Evolutionary conservation across 75 land plant species (phyloP), one percentile per base, ranked within the genome.

Genomic region (Isoetes taiwanensis): DNA sequence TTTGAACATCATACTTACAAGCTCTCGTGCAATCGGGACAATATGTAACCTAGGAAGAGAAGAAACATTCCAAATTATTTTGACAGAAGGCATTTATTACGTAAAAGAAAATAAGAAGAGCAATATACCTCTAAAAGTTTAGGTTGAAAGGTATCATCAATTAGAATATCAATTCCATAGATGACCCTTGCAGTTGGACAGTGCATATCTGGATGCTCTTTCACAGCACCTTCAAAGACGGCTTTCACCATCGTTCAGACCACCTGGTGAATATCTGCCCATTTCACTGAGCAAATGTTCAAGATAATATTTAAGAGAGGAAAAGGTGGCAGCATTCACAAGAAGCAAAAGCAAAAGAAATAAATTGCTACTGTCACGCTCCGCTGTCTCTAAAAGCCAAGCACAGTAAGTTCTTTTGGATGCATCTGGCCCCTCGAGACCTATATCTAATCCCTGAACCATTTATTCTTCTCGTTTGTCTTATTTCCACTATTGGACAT

Each of bases 121-220:
- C 20, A 17, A 53, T 64, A 24, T 68, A 86, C 97, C 97, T 91
- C 97, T 42, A 91, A 61, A 23, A 91, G 65, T 67, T 87, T 91
- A 0, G 97, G 97, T 35, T 76, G 78, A 55, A 74, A 83, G 14
- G 54, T 42, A n/a, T 28, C 10, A 64, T 82, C 86, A 39, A 91
- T 84, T 85, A 91, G 80, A 21, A 91, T 80, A 73, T 91, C 97
- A 46, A 91, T 73, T 25, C 97, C 97, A 79, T 91, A 91, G 11
- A 87, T 91, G 30, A 94, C 94, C 54, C 97, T 80, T 2, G 94
- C 72, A 28, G n/a, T 72, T 32, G 85, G 54, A 46, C 54, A 74
- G 41, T 84, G 85, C 94, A 91, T 91, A 52, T 87, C 83, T 25
- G 94, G 97, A 55, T 87, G 83, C 31, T 70, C 57, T 12, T 56